These are phyloP conservation scores for Boletus subcaerulescens DNA, from an alignment of 768 basidiomycete genomes.

Conservation along the genomic window DNA sequence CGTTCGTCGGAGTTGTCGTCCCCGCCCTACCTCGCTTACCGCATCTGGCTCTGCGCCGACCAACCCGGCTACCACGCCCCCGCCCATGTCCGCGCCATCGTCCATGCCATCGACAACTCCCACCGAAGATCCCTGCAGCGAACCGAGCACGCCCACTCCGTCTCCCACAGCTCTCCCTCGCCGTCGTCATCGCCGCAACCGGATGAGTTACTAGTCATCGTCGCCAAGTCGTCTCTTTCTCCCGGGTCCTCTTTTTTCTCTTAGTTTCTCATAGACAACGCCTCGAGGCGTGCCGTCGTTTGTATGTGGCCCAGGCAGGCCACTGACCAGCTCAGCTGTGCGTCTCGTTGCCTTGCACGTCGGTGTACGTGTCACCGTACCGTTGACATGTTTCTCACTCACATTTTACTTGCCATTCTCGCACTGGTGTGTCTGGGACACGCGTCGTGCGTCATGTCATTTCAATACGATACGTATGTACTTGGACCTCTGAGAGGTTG, in stretches of 20 bases:
- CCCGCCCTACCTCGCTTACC: background rate
- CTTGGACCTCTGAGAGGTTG: no score
- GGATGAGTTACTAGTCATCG: background rate
- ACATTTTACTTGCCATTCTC: no score
- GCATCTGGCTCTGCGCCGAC: background rate
- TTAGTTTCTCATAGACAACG: background rate
- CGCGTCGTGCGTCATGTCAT: background rate
- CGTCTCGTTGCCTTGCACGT: no score
- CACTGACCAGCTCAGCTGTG: no score
- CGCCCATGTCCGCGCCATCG: no score
- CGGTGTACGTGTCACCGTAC: no score
- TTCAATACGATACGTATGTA: no score
- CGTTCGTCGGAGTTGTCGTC: background rate
- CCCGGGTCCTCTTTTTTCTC: no score
- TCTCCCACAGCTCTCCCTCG: background rate
- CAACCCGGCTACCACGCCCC: background rate
- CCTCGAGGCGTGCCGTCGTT: background rate
- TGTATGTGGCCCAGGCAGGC: background rate
- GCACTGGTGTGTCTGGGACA: background rate
- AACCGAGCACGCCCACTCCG: background rate
- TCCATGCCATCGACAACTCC: background rate
- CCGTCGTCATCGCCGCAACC: constrained; percentile 5
- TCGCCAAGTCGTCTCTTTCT: no score
- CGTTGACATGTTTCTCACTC: no score
- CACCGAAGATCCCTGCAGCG: background rate